These are phyloP conservation scores for Endotrypanum monterogeii DNA, from an alignment of 208 protist species.

Conservation along the genomic window DNA sequence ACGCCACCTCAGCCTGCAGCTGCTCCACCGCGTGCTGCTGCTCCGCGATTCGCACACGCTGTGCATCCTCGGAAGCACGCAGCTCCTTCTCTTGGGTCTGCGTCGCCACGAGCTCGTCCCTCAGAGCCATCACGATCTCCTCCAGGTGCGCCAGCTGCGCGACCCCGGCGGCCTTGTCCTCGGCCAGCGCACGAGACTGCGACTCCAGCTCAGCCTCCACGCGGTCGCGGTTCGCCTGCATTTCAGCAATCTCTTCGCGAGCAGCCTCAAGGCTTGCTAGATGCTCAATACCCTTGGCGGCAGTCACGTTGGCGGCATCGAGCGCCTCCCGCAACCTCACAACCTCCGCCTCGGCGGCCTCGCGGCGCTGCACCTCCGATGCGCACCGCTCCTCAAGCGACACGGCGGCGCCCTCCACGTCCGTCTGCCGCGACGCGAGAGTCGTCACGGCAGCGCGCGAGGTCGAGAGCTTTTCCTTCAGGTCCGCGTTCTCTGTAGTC, in stretches of 20 bases:
- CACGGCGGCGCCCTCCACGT: background rate
- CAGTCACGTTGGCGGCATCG: too few relatives aligned
- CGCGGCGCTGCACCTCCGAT: too few relatives aligned
- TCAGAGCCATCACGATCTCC: slow-evolving; percentile 19
- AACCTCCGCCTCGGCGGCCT: too few relatives aligned
- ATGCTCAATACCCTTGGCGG: too few relatives aligned
- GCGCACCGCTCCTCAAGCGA: slow-evolving; percentile 4
- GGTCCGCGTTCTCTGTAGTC: slow-evolving; percentile 5
- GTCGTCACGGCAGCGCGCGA: slow-evolving; percentile 3
- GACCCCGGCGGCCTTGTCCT: background rate
- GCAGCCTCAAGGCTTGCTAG: too few relatives aligned
- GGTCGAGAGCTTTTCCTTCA: slow-evolving; percentile 23
- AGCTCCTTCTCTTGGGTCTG: slow-evolving; percentile 13
- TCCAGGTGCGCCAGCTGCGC: slow-evolving; percentile 6
- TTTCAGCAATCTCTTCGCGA: too few relatives aligned
- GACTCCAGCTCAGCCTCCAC: background rate
- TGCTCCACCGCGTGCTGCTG: slow-evolving; percentile 22
- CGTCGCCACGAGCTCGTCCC: slow-evolving; percentile 24
- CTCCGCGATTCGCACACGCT: background rate
- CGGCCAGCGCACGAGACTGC: background rate
- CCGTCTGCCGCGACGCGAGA: slow-evolving; percentile 10
- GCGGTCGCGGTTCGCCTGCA: background rate
- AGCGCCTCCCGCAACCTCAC: too few relatives aligned
- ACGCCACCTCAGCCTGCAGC: slow-evolving; percentile 7
- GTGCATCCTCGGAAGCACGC: background rate